These are phyloP conservation scores for Bruguiera hainesii DNA, from an alignment of 441 rosid species.

Conservation along the genomic window DNA sequence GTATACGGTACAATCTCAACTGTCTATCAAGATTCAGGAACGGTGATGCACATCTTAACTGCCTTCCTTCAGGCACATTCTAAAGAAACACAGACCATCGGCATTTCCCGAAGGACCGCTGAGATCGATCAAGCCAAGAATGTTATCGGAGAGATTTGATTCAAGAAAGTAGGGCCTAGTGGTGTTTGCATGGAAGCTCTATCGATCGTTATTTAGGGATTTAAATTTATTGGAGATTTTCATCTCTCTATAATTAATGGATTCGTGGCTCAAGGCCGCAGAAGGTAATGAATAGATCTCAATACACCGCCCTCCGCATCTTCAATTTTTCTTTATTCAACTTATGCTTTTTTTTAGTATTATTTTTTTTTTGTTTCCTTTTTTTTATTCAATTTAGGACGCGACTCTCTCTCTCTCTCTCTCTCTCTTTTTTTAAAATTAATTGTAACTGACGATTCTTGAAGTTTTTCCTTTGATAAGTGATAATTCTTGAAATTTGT, in stretches of 20 bases:
- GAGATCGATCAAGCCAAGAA: neutral
- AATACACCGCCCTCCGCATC: neutral
- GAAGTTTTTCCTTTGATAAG: too few relatives aligned
- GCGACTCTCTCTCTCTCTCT: too few relatives aligned
- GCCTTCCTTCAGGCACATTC: too few relatives aligned
- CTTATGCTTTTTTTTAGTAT: neutral
- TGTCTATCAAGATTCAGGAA: too few relatives aligned
- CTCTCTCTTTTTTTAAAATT: too few relatives aligned
- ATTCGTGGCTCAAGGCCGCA: slow-evolving; percentile 98
- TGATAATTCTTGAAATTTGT: too few relatives aligned
- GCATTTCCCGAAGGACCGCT: neutral
- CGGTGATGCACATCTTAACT: neutral
- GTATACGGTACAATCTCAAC: neutral
- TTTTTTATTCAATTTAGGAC: too few relatives aligned
- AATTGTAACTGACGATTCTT: too few relatives aligned
- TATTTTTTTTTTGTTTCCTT: neutral
- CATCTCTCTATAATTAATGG: slow-evolving; percentile 40
- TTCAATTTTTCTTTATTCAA: neutral
- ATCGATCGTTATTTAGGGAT: slow-evolving; percentile 35
- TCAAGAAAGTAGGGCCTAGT: neutral
- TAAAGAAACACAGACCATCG: neutral
- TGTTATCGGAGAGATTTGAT: neutral
- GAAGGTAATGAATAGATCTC: slow-evolving; percentile 62
- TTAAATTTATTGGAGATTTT: slow-evolving; percentile 19
- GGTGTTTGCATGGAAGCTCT: slow-evolving; percentile 42